phyloP scores from a whole-genome alignment of 2,329 filamentous ascomycete species.

The Chrysoporthe deuterocubensis region DNA sequence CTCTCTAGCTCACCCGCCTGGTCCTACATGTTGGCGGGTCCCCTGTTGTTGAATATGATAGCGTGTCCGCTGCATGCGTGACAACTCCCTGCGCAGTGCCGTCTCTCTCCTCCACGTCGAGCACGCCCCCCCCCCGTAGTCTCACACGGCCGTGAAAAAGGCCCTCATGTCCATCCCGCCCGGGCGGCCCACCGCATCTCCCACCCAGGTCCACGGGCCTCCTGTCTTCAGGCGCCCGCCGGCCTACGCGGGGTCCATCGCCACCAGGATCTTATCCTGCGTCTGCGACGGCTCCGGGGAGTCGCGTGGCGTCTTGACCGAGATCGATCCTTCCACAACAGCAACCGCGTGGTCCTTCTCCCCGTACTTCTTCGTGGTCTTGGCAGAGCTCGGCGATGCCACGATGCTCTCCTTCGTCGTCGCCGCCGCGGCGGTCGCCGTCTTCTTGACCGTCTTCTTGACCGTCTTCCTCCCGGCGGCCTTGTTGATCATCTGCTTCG shows the following conservation, averaged over 20 bases:
- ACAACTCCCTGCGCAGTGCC: neutral
- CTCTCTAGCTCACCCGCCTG: neutral
- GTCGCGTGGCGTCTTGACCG: slow-evolving; percentile 25
- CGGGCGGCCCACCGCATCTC: neutral
- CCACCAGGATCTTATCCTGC: slow-evolving; percentile 18
- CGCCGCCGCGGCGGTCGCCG: neutral
- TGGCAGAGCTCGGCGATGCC: slow-evolving; percentile 2
- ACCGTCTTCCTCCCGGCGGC: neutral
- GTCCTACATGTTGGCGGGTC: neutral
- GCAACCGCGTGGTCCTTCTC: neutral
- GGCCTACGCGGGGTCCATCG: neutral
- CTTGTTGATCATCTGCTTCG: slow-evolving; percentile 16
- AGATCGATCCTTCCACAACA: slow-evolving; percentile 22
- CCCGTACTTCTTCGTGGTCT: slow-evolving; percentile 15
- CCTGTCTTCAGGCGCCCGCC: neutral
- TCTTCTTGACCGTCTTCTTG: slow-evolving; percentile 4
- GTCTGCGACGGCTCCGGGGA: slow-evolving; percentile 21
- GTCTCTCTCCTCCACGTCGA: neutral
- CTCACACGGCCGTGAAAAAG: neutral
- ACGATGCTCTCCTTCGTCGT: slow-evolving; percentile 27
- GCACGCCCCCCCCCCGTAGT: neutral
- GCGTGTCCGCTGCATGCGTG: neutral
- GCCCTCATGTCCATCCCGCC: neutral
- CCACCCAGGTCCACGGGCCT: too few relatives aligned
- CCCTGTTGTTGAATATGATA: neutral